phyloP scores from a whole-genome alignment of 768 basidiomycete genomes.

The Rhodosporidiobolus sp. region DNA sequence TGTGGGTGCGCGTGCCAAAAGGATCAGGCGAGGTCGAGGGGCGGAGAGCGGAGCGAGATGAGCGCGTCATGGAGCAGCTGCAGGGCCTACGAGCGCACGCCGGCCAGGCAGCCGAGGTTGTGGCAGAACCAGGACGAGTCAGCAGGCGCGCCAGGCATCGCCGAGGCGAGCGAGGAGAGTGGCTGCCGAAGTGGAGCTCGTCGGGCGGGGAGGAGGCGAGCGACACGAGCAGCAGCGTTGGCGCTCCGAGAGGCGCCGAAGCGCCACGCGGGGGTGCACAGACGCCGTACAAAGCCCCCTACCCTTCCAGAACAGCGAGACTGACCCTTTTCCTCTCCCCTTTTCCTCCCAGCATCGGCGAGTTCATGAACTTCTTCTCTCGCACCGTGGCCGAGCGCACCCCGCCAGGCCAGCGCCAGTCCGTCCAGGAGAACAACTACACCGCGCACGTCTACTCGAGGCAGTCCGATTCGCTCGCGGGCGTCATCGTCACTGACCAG shows the following conservation, averaged over 20 bases:
- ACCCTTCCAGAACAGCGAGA: neutral
- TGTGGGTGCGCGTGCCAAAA: neutral
- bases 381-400: constrained; percentile 72
- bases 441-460: constrained; percentile 90
- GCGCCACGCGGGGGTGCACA: too few species aligned
- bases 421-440: constrained; percentile 88
- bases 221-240: too few species aligned
- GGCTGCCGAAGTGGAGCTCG: too few species aligned
- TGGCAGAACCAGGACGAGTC: too few species aligned
- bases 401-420: constrained; percentile 80
- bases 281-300: too few species aligned
- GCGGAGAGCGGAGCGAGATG: neutral
- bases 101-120: neutral
- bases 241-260: too few species aligned
- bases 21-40: neutral
- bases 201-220: too few species aligned
- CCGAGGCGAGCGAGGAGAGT: neutral
- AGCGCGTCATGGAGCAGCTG: neutral
- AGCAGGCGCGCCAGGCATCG: too few species aligned
- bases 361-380: constrained; percentile 91
- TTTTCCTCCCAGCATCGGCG: constrained; percentile 55
- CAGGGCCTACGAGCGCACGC: too few species aligned
- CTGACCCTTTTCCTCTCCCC: neutral
- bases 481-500: constrained; percentile 83
- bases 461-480: constrained; percentile 66